Evolutionary conservation across 257 asterid genomes (phyloP).

Genomic region (Cruciata laevipes): DNA sequence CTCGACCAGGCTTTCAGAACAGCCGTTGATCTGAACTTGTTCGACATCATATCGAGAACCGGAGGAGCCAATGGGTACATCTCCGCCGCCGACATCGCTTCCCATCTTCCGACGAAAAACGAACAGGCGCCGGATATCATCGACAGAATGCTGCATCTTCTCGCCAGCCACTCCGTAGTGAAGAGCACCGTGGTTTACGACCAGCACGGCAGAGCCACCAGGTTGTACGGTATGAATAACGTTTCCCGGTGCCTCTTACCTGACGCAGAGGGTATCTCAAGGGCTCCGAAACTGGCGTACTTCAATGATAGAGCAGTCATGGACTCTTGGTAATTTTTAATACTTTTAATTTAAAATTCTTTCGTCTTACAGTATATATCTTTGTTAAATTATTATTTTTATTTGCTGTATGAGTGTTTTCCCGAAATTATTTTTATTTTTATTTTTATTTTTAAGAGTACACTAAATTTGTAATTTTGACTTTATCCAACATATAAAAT

Average conservation of each 20-base stretch:
- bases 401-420: too few species aligned
- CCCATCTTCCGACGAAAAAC: conserved; percentile 3
- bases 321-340: neutral
- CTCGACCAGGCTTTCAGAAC: conserved; percentile 6
- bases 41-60: conserved; percentile 20
- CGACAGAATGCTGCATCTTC: conserved; percentile 8
- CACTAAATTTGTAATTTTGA: too few species aligned
- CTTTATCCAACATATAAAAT: too few species aligned
- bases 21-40: conserved; percentile 17
- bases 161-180: conserved; percentile 2
- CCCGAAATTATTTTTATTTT: too few species aligned
- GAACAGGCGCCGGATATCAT: conserved; percentile 3
- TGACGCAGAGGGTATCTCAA: neutral
- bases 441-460: too few species aligned
- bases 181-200: conserved; percentile 1
- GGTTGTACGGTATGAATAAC: conserved; percentile 2
- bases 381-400: too few species aligned
- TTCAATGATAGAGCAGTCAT: neutral
- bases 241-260: conserved; percentile 3
- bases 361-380: too few species aligned
- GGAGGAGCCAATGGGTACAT: neutral
- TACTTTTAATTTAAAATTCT: too few species aligned
- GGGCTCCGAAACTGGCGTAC: neutral
- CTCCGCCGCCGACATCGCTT: conserved; percentile 1
- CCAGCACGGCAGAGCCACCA: neutral